These are phyloP conservation scores for Murraya paniculata DNA, from an alignment of 345 rosid species.

Conservation along the genomic window DNA sequence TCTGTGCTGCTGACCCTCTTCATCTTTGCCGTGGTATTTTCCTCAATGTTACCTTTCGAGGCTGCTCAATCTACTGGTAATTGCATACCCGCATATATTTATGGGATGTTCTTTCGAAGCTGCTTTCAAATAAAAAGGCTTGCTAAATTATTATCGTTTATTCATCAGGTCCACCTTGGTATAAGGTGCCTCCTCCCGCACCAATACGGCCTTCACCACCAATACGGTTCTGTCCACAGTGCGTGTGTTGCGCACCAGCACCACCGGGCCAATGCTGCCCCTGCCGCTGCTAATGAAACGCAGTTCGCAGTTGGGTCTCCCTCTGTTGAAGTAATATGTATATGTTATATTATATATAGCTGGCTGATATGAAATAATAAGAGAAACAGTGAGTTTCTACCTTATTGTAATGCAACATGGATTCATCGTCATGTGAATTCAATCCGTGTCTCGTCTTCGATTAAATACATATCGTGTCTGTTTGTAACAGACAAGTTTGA, in stretches of 20 bases:
- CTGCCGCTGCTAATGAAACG: neutral
- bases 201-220: neutral
- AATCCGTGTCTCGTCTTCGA: neutral
- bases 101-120: neutral
- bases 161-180: neutral
- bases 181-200: neutral
- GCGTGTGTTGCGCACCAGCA: conserved; percentile 15
- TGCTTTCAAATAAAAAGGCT: neutral
- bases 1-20: neutral
- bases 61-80: neutral
- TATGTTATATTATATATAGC: neutral
- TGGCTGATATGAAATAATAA: neutral
- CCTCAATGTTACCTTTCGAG: neutral
- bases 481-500: too few species aligned
- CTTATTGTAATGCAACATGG: neutral
- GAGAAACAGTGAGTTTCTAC: neutral
- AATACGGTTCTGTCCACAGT: conserved; percentile 16
- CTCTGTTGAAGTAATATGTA: neutral
- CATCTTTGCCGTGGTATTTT: neutral
- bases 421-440: neutral
- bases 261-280: neutral
- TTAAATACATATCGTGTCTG: too few species aligned
- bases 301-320: too few species aligned
- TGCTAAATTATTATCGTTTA: neutral
- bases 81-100: neutral